Evolutionary conservation across 176 grass and related monocot species (phyloP), one percentile per base, ranked within the genome.

Genomic region (Cenchrus americanus): DNA sequence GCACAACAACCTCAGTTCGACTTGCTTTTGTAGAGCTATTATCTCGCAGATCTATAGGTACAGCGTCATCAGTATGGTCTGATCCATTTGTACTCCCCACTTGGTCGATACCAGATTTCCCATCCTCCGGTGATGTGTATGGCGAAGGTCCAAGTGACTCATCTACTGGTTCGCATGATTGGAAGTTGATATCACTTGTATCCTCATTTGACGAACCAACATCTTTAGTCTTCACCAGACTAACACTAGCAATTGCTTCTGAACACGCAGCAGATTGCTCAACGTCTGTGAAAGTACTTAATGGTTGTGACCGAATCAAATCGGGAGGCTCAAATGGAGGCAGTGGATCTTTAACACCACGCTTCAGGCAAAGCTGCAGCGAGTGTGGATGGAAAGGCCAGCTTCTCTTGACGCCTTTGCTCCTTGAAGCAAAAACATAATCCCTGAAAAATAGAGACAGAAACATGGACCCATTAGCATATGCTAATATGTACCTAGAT

Each of bases 321-420:
- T 92, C 80, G 0, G 93, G 89, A 46, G 89, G 91, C 87, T 99
- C 93, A 52, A 96, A 99, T 71, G 96, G 96, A 54, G 96, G 93
- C 47, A 99, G 52, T 54, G 88, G 63, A 92, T 94, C 69, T 74
- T 90, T 91, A 66, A 94, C 73, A 71, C 96, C 91, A 73, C 68
- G 84, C 60, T 94, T 95, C 54, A 94, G 69, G 84, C 80, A 96
- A 87, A 99, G 87, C 77, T 92, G 87, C 78, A 96, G 53, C 3
- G 81, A 87, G 42, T 86, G 86, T 66, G 78, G 84, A 83, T 75
- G 71, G 78, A 99, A 99, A 49, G 96, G 96, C 96, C 96, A 99
- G 62, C 64, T 92, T 69, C 44, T 86, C 67, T 86, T 87, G 76
- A 96, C 75, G n/a, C 89, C 50, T 69, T 94, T 99, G 81, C 87